Evolutionary conservation across 2,329 filamentous ascomycete species (phyloP).

Genomic region (Diaporthe citrichinensis): DNA sequence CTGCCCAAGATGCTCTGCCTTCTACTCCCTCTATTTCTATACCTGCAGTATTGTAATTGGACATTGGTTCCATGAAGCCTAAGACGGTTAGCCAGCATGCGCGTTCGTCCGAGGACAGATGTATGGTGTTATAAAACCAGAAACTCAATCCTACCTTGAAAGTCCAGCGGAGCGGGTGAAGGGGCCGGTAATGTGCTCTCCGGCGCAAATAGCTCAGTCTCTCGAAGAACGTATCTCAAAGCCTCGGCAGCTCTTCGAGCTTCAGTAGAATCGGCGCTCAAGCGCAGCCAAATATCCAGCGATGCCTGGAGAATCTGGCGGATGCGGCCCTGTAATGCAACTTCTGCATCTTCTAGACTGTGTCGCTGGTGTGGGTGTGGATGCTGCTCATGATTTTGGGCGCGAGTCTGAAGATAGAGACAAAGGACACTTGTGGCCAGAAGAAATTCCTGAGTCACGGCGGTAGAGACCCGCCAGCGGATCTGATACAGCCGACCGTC

Average conservation of each 20-base stretch:
- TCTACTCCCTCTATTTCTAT: neutral
- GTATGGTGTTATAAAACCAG: neutral
- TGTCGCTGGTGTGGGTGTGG: neutral
- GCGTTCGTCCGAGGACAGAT: neutral
- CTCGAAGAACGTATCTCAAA: neutral
- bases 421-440: constrained; percentile 64
- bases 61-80: neutral
- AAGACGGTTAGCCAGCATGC: neutral
- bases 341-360: constrained; percentile 1
- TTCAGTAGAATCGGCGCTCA: constrained; percentile 36
- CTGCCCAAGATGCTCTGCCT: neutral
- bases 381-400: neutral
- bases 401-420: constrained; percentile 54
- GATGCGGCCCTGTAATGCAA: constrained; percentile 3
- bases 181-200: neutral
- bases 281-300: constrained; percentile 39
- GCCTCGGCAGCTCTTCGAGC: constrained; percentile 40
- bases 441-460: constrained; percentile 62
- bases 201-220: neutral
- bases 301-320: constrained; percentile 31
- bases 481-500: constrained; percentile 58
- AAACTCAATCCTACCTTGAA: neutral
- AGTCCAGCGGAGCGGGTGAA: neutral
- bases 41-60: neutral
- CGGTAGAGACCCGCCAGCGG: constrained; percentile 61